Conservation (phyloP, 2,329 filamentous ascomycete genomes). For the Shiraia sp. region DNA sequence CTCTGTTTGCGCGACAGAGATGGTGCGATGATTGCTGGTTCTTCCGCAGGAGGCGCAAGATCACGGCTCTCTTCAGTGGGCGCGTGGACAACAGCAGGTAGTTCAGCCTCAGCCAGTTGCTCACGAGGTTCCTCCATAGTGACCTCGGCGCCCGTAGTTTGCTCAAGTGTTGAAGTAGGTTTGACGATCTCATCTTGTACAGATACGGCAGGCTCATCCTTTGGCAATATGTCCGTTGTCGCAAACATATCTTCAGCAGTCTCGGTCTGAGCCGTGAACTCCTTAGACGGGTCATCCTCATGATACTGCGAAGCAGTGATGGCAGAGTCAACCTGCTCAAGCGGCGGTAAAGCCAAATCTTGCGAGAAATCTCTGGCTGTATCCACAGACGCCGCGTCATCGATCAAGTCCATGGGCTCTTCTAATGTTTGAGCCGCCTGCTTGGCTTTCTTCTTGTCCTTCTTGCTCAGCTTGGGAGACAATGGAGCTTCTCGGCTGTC, state of each 20-base stretch:
- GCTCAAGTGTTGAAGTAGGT: no score
- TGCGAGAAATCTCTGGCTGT: neutral
- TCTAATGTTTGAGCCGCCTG: slow-evolving; percentile 4
- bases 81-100: neutral
- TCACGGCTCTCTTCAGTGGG: slow-evolving; percentile 8
- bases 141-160: no score
- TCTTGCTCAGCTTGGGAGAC: slow-evolving; percentile 21
- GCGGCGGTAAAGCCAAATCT: neutral
- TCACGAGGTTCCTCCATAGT: no score
- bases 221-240: neutral
- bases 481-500: slow-evolving; percentile 2
- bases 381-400: neutral
- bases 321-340: no score
- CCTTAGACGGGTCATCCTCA: no score
- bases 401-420: slow-evolving; percentile 4
- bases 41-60: slow-evolving; percentile 2
- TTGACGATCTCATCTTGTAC: neutral
- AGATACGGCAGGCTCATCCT: neutral
- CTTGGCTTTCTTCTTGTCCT: slow-evolving; percentile 41
- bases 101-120: no score
- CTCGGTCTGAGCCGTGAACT: no score
- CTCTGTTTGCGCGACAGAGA: slow-evolving; percentile 25
- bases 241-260: neutral
- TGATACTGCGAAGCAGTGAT: no score
- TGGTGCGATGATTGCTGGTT: slow-evolving; percentile 14